Evolutionary conservation across 805 yeast species (phyloP).

Genomic region (Cyberlindnera americana): DNA sequence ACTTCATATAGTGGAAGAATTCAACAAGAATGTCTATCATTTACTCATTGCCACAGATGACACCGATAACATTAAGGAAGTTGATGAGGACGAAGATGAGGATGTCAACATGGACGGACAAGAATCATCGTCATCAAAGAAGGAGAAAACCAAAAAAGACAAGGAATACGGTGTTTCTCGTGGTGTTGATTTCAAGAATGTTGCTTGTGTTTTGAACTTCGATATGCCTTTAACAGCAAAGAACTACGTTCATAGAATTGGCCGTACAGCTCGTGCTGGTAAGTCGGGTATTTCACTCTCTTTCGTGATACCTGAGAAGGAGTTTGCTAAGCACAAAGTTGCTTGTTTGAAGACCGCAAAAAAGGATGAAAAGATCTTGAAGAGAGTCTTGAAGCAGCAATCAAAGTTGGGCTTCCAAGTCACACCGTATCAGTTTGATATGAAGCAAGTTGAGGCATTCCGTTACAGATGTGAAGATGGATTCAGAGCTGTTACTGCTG

Average conservation of each 20-base stretch:
- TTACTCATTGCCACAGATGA: slow-evolving; percentile 95
- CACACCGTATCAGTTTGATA: slow-evolving; percentile 86
- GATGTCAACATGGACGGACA: slow-evolving; percentile 18
- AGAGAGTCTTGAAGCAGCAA: slow-evolving; percentile 75
- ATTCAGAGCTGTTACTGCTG: slow-evolving; percentile 87
- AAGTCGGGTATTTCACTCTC: slow-evolving; percentile 93
- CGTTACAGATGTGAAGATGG: slow-evolving; percentile 97
- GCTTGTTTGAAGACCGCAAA: slow-evolving; percentile 69
- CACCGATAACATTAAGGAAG: slow-evolving; percentile 53
- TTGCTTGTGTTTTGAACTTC: slow-evolving; percentile 93
- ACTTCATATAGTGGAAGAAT: slow-evolving; percentile 92
- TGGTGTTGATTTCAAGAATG: slow-evolving; percentile 95
- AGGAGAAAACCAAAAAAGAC: slow-evolving; percentile 43
- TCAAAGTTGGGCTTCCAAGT: slow-evolving; percentile 66
- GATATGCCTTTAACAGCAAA: slow-evolving; percentile 89
- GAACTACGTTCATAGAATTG: slow-evolving; percentile 89
- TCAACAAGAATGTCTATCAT: slow-evolving; percentile 83
- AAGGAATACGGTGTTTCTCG: slow-evolving; percentile 91
- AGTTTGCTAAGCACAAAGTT: slow-evolving; percentile 84
- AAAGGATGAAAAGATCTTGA: slow-evolving; percentile 82
- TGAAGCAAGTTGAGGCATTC: slow-evolving; percentile 90
- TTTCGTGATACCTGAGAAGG: slow-evolving; percentile 79
- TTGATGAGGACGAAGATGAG: slow-evolving; percentile 39
- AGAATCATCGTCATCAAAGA: slow-evolving; percentile 13
- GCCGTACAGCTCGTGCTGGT: slow-evolving; percentile 98